Evolutionary conservation across 2,329 filamentous ascomycete species (phyloP).

Genomic region (Monosporascus sp.): DNA sequence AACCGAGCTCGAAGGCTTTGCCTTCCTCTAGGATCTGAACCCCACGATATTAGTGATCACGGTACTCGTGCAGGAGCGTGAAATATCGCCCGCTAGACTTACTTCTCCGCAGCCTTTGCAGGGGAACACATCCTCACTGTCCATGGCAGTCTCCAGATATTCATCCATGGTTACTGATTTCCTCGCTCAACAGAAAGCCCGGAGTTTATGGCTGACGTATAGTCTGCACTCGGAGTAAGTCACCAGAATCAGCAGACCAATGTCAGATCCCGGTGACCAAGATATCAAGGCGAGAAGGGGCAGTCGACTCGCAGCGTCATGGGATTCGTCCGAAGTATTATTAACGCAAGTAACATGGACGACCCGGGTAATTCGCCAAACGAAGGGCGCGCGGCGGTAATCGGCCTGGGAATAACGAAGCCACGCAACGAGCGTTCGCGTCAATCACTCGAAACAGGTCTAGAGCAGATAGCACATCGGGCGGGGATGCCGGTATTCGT

Average conservation of each 20-base stretch:
- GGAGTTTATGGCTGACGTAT: no score
- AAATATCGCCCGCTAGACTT: constrained; percentile 28
- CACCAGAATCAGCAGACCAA: not conserved
- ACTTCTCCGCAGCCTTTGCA: constrained; percentile 95
- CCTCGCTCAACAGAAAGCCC: constrained; percentile 1
- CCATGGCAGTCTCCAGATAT: constrained; percentile 61
- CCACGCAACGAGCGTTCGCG: not conserved
- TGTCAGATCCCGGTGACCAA: not conserved
- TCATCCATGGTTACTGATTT: constrained; percentile 46
- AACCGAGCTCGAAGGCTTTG: constrained; percentile 96
- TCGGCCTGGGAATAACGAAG: no score
- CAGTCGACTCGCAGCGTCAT: not conserved
- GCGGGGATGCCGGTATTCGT: not conserved
- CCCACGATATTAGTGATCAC: constrained; percentile 16
- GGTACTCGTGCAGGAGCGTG: constrained; percentile 7
- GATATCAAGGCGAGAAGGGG: not conserved
- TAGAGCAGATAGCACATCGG: not conserved
- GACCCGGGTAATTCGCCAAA: not conserved
- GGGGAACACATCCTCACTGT: constrained; percentile 77
- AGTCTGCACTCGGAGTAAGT: not conserved
- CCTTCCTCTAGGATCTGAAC: constrained; percentile 91
- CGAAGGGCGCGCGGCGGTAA: not conserved
- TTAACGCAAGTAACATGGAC: not conserved
- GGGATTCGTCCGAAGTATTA: not conserved
- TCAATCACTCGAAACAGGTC: not conserved